Conservation (phyloP, 225 moss, liverwort and hornwort species). For the Rhytidiadelphus loreus region DNA sequence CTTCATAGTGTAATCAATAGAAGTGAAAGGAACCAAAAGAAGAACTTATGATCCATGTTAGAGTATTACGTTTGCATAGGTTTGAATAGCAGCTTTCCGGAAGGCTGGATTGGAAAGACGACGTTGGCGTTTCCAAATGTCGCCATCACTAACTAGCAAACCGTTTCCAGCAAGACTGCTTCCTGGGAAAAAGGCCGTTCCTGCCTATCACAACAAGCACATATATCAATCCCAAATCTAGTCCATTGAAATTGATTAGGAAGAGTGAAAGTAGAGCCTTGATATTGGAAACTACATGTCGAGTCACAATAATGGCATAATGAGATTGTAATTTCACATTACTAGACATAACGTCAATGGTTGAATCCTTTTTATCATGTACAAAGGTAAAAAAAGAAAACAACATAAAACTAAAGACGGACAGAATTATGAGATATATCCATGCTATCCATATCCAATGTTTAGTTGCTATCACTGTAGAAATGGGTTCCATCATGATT, state of each 20-base stretch:
- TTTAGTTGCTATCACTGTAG: background rate
- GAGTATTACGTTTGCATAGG: conserved; percentile 37
- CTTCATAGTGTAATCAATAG: background rate
- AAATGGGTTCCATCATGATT: background rate
- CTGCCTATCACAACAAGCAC: conserved; percentile 20
- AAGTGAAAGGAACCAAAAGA: background rate
- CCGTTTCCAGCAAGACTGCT: conserved; percentile 73
- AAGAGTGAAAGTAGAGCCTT: background rate
- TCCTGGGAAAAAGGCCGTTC: conserved; percentile 72
- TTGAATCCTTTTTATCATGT: background rate
- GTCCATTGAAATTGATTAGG: background rate
- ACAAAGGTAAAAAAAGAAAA: background rate
- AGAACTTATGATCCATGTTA: background rate
- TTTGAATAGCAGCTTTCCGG: conserved; percentile 40
- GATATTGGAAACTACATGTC: background rate
- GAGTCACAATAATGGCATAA: background rate
- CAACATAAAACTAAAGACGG: no score
- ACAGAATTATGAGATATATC: background rate
- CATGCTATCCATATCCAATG: background rate
- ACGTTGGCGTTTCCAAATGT: conserved; percentile 73
- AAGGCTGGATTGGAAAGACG: conserved; percentile 72
- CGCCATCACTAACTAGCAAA: conserved; percentile 65
- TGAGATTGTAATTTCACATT: background rate
- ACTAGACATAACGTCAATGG: background rate
- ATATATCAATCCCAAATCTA: background rate